Evolutionary conservation across 2,329 filamentous ascomycete genomes (phyloP).

Genomic region (Sporothrix luriei): DNA sequence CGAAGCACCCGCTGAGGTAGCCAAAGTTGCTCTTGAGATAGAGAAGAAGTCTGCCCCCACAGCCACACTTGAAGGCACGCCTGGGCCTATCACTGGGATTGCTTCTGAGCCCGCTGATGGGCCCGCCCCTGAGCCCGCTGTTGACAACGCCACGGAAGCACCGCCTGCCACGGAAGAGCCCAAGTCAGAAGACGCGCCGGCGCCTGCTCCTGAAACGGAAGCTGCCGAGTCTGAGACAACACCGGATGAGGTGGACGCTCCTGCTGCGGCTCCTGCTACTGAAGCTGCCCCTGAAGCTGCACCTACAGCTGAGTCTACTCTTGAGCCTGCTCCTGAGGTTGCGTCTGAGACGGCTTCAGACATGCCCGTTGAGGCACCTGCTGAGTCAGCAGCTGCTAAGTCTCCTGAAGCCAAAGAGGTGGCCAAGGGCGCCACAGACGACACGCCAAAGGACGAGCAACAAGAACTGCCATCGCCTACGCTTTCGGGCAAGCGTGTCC

Average conservation of each 20-base stretch:
- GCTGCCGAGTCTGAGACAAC: background rate
- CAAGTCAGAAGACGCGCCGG: background rate
- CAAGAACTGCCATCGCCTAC: background rate
- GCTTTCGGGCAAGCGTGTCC: background rate
- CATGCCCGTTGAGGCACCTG: background rate
- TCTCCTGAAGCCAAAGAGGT: background rate
- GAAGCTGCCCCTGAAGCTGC: background rate
- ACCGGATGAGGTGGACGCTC: background rate
- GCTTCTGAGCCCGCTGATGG: background rate
- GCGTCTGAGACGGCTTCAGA: background rate
- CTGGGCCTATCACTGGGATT: background rate
- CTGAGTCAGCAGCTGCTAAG: background rate
- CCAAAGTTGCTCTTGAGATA: background rate
- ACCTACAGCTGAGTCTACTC: background rate
- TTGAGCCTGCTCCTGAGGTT: background rate
- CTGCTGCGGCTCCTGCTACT: background rate
- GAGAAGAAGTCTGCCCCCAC: background rate
- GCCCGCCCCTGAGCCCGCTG: background rate
- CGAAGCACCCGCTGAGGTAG: background rate
- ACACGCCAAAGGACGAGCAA: background rate
- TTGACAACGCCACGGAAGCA: slow-evolving; percentile 23
- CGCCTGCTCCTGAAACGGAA: background rate
- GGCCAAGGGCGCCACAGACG: background rate
- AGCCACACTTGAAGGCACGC: background rate
- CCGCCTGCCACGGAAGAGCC: slow-evolving; percentile 20